Percentiles rank a stretch among this genome's conserved stretches.
Conservation (phyloP, 768 basidiomycete genomes). For the Aureoboletus auriporus region DNA sequence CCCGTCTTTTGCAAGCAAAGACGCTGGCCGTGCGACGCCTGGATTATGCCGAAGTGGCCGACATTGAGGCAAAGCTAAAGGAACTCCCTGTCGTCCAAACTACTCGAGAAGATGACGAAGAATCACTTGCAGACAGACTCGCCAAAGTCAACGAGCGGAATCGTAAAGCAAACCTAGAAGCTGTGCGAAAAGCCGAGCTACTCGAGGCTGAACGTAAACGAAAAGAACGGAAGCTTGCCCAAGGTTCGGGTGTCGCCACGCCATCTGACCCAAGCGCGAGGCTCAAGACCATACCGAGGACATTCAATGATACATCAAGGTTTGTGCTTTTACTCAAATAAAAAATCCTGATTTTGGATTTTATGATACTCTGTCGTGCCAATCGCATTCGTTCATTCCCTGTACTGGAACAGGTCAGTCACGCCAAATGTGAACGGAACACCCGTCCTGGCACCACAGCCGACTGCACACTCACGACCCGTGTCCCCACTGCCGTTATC, state of each 20-base stretch:
- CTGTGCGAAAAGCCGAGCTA: slow-evolving; percentile 72
- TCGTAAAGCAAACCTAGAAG: slow-evolving; percentile 77
- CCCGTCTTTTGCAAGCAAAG: slow-evolving; percentile 65
- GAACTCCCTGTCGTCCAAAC: slow-evolving; percentile 34
- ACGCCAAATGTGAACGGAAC: slow-evolving; percentile 52
- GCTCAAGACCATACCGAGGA: slow-evolving; percentile 58
- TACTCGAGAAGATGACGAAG: slow-evolving; percentile 26
- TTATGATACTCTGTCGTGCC: slow-evolving; percentile 19
- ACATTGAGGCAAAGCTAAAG: slow-evolving; percentile 63
- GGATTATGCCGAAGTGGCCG: slow-evolving; percentile 58
- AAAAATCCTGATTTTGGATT: slow-evolving; percentile 1
- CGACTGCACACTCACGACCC: slow-evolving; percentile 27
- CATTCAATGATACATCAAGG: slow-evolving; percentile 60
- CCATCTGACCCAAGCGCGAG: slow-evolving; percentile 63
- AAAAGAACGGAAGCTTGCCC: slow-evolving; percentile 57
- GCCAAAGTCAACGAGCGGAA: slow-evolving; percentile 89
- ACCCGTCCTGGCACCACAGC: slow-evolving; percentile 33
- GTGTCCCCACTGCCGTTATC: slow-evolving; percentile 33
- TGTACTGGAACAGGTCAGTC: slow-evolving; percentile 22
- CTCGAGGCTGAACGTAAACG: slow-evolving; percentile 66
- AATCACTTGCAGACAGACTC: slow-evolving; percentile 45
- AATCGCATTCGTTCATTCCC: slow-evolving; percentile 4
- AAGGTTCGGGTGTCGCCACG: slow-evolving; percentile 34
- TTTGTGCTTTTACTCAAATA: slow-evolving; percentile 29
- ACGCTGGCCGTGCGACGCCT: slow-evolving; percentile 73